These are phyloP conservation scores for Cordyceps cateniannulata DNA, from an alignment of 2,329 filamentous ascomycete genomes.

Conservation along the genomic window DNA sequence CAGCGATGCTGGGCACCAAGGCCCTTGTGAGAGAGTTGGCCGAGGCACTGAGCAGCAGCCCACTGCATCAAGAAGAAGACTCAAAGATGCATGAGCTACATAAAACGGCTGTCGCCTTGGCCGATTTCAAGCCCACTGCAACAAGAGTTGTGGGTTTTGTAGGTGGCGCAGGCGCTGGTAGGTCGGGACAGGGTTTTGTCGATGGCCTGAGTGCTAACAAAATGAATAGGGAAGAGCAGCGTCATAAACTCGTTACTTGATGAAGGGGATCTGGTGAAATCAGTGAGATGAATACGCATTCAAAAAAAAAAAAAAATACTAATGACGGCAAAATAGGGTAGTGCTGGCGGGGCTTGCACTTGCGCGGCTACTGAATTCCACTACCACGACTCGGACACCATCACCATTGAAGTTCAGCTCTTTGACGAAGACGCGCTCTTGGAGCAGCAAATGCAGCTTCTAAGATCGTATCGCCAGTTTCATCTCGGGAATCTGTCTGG, in stretches of 20 bases:
- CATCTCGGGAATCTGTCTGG: not conserved
- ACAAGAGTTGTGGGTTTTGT: constrained; percentile 39
- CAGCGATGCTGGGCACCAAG: constrained; percentile 27
- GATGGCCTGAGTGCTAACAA: not conserved
- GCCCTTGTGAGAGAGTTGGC: constrained; percentile 24
- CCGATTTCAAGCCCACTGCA: constrained; percentile 30
- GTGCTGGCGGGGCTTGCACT: constrained; percentile 38
- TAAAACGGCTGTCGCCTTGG: constrained; percentile 25
- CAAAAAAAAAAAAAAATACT: not conserved
- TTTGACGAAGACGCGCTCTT: constrained; percentile 27
- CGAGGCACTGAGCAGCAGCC: constrained; percentile 27
- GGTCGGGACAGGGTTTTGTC: constrained; percentile 8
- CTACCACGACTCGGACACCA: constrained; percentile 26
- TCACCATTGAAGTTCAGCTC: constrained; percentile 28
- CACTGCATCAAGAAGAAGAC: constrained; percentile 28
- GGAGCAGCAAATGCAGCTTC: constrained; percentile 28
- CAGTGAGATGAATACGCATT: constrained; percentile 27
- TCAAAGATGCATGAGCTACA: constrained; percentile 33
- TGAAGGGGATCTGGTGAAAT: constrained; percentile 29
- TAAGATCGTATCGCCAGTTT: constrained; percentile 31
- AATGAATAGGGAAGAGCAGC: constrained; percentile 39
- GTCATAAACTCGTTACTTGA: constrained; percentile 43
- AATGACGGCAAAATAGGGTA: constrained; percentile 28
- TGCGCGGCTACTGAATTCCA: constrained; percentile 42
- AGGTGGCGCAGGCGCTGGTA: constrained; percentile 41